Evolutionary conservation across 2,329 filamentous ascomycete genomes (phyloP), one percentile per base, ranked within the genome.

Genomic region (Sphaceloma murrayae): DNA sequence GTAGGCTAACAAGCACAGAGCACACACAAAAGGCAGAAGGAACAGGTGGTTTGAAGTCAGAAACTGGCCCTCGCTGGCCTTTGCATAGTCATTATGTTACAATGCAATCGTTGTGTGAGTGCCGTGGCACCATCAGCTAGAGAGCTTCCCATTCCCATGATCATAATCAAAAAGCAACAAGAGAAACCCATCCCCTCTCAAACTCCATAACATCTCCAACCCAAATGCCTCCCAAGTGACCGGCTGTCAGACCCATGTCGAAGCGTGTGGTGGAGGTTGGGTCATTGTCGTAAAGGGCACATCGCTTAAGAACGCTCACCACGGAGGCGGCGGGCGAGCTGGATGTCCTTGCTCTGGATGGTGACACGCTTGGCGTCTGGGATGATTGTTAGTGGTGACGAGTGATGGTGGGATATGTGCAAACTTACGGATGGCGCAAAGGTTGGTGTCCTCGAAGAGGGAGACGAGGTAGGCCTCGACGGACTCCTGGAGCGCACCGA

Each of bases 381-480:
- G 13, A 8, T 11, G 17, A 4, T 9, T 45, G 51, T 60, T 55
- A 59, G 56, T 27, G 40, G 10, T 24, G 2, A 33, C 46, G 30
- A 5, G 5, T 8, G 26, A 7, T 27, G 7, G 18, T 11, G 17
- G 19, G 4, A 34, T 13, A 9, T 9, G 14, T 34, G 32, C 8
- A 38, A 47, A 89, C n/a, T n/a, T 91, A 66, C 96, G 89, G 56
- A 96, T 88, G 51, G 89, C 91, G 67, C 89, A 95, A 31, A 96
- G 75, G 67, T 96, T 95, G 52, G 85, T 85, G 65, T 94, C 86
- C 62, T 95, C 88, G 59, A 96, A 95, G n/a, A 96, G 71, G 60
- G 94, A 88, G 48, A 96, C 84, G 54, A 96, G 74, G 65, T 94
- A 96, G 4, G 89, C 89, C 68, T 96, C 89, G n/a, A 88, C 78